Percentiles rank a stretch among this genome's conserved stretches.
Conservation (phyloP, 176 grass and related monocot genomes). For the Rhynchospora tenuis region DNA sequence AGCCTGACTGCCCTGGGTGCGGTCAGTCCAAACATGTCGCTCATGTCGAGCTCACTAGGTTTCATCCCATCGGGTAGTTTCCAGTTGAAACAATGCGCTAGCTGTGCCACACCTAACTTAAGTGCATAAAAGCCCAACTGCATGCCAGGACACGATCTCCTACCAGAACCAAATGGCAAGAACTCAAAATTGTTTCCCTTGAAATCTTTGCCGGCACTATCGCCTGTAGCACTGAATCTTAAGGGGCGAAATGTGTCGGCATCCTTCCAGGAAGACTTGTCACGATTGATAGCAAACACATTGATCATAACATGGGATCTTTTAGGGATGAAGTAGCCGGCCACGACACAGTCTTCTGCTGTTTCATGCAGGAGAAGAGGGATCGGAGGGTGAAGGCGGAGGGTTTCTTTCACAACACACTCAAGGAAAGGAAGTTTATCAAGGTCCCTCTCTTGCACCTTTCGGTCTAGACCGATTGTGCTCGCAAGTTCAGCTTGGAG, state of each 20-base stretch:
- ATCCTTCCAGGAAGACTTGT: constrained; percentile 58
- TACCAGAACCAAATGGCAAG: constrained; percentile 73
- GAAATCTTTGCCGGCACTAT: constrained; percentile 51
- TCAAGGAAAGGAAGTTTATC: constrained; percentile 80
- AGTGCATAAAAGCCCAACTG: constrained; percentile 57
- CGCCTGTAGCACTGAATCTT: constrained; percentile 36
- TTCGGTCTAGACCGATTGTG: constrained; percentile 48
- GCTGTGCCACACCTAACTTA: constrained; percentile 58
- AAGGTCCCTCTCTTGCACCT: constrained; percentile 55
- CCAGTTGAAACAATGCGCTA: constrained; percentile 76
- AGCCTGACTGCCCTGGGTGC: constrained; percentile 64
- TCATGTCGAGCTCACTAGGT: constrained; percentile 80
- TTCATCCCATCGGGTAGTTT: constrained; percentile 62
- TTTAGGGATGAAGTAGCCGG: constrained; percentile 57
- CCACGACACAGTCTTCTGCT: constrained; percentile 53
- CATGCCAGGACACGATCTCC: constrained; percentile 69
- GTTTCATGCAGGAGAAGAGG: constrained; percentile 90
- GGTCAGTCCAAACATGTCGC: constrained; percentile 77
- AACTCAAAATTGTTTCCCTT: constrained; percentile 90
- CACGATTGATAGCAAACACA: constrained; percentile 71
- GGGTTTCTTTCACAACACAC: constrained; percentile 83
- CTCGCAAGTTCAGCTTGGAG: constrained; percentile 61
- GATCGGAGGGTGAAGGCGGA: constrained; percentile 90
- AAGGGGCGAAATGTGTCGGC: constrained; percentile 52
- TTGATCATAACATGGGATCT: constrained; percentile 79